These are phyloP conservation scores for Dryas alaskensis DNA, from an alignment of 306 rosid genomes.

Conservation along the genomic window DNA sequence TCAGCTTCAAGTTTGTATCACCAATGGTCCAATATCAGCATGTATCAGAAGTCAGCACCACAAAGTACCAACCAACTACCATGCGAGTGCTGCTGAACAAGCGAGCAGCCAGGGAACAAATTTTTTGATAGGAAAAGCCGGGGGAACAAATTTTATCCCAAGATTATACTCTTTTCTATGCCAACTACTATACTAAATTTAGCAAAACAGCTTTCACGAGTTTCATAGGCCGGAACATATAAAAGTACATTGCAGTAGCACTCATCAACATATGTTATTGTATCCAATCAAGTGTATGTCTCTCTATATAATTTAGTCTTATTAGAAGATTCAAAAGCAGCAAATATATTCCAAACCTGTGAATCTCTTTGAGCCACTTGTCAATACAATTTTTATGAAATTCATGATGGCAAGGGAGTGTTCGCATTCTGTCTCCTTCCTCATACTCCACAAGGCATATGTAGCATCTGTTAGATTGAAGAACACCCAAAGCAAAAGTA, in stretches of 20 bases:
- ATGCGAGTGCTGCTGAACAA: not conserved
- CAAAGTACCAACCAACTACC: not conserved
- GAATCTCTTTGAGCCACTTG: slow-evolving; percentile 99
- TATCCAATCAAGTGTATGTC: not conserved
- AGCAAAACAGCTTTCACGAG: not conserved
- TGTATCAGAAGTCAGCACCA: not conserved
- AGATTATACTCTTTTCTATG: not conserved
- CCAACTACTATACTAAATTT: not conserved
- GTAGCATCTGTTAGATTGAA: slow-evolving; percentile 63
- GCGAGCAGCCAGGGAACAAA: not conserved
- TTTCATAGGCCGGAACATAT: not conserved
- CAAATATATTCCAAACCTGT: slow-evolving; percentile 52
- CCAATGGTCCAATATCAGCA: not conserved
- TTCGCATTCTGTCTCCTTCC: slow-evolving; percentile 87
- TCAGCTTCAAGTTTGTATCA: not conserved
- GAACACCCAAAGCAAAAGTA: slow-evolving; percentile 20
- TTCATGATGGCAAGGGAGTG: slow-evolving; percentile 91
- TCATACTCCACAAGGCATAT: slow-evolving; percentile 99
- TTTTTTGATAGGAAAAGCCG: not conserved
- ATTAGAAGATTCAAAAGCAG: not conserved
- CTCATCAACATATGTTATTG: not conserved
- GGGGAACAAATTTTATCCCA: not conserved
- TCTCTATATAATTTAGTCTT: not conserved
- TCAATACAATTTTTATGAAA: slow-evolving; percentile 85
- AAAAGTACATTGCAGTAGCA: not conserved